Evolutionary conservation across 179 eudicot species (phyloP).

Genomic region (Camellia oleifera): DNA sequence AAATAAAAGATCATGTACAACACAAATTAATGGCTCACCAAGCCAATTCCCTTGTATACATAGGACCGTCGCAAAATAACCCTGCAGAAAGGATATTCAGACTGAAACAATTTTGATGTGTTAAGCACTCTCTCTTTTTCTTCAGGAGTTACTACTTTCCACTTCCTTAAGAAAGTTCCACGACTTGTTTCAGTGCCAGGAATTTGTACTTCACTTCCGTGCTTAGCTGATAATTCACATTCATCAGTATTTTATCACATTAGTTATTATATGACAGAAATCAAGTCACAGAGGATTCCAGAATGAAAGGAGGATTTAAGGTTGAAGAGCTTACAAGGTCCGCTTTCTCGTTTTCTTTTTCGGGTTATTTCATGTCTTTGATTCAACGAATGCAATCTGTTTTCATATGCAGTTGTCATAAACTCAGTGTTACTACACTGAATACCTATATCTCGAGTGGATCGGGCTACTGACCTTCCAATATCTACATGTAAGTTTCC

Average conservation of each 20-base stretch:
- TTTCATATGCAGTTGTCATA: conserved; percentile 18
- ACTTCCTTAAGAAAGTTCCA: conserved; percentile 15
- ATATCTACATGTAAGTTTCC: not conserved
- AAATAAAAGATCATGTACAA: not conserved
- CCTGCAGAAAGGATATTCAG: conserved; percentile 25
- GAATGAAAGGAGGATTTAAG: not conserved
- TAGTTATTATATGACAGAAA: not conserved
- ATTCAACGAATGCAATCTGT: conserved; percentile 15
- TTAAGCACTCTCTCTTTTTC: conserved; percentile 27
- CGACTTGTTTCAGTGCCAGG: conserved; percentile 14
- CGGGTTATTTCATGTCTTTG: conserved; percentile 14
- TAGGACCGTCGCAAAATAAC: conserved; percentile 24
- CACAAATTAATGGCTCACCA: conserved; percentile 23
- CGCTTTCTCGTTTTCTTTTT: conserved; percentile 20
- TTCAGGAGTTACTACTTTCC: conserved; percentile 26
- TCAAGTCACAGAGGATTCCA: not conserved
- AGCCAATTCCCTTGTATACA: conserved; percentile 24
- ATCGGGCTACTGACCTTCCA: not conserved
- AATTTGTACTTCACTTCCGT: not conserved
- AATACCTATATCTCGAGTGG: conserved; percentile 27
- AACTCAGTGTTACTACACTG: conserved; percentile 22
- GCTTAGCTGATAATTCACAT: conserved; percentile 10
- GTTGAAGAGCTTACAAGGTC: conserved; percentile 16
- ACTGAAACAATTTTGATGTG: conserved; percentile 21
- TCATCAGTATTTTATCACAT: conserved; percentile 15